Base-by-base conservation (phyloP, 306 rosid genomes). In the Chamaecrista fasciculata region DNA sequence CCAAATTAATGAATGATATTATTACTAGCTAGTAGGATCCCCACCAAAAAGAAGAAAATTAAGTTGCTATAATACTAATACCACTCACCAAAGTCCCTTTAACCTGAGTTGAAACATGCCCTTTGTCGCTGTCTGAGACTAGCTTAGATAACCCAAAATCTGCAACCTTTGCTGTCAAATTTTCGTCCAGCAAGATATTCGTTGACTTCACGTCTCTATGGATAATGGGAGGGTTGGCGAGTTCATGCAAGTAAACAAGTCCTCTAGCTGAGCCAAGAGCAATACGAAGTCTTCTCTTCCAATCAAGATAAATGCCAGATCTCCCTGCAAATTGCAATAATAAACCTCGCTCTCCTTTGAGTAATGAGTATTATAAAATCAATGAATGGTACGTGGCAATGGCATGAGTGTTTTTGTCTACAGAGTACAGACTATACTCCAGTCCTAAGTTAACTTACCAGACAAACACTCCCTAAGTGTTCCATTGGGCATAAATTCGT, bases 261-360 rank as follows among this genome's bases (percentile, higher is more conserved):
- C 98, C 98, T 86, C 98, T 83, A 0, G 96, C 96, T 2, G 96
- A 94, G 66, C 98, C 98, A 53, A 94, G 96, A 37, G 98, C 91
- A 37, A 90, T 47, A 5, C 96, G 93, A 26, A 94, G 94, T 69
- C 98, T 86, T 79, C 96, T 88, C 82, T 94, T 94, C 98, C 98
- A 94, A 64, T 94, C 98, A 28, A 90, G 96, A 71, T 76, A 73
- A 79, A 84, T 82, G 25, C 85, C 95, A 49, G 89, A 86, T 74
- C 69, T 90, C 62, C 97, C 97, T 94, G 77, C 66, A 78, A 49
- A 33, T 33, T n/a, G n/a, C n/a, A n/a, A n/a, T n/a, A n/a, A n/a
- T n/a, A n/a, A n/a, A n/a, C n/a, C n/a, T n/a, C n/a, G n/a, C n/a
- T n/a, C n/a, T n/a, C n/a, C n/a, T n/a, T n/a, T n/a, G n/a, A n/a